Evolutionary conservation across 2,329 filamentous ascomycete species (phyloP).

Genomic region (Colletotrichum sublineola): DNA sequence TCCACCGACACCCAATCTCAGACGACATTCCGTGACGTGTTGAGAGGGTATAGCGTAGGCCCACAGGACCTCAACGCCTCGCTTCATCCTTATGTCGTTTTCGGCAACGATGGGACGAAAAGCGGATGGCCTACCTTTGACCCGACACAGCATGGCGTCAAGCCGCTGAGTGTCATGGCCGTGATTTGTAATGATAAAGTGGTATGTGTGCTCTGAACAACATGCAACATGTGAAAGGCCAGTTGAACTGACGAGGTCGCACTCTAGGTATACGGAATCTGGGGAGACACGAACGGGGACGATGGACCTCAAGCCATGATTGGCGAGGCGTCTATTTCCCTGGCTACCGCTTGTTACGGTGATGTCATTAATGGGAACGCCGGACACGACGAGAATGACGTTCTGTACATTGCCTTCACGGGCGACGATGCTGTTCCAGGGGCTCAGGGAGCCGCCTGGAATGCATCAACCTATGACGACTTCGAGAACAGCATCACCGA

Average conservation of each 20-base stretch:
- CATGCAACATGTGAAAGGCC: neutral
- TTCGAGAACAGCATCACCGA: conserved; percentile 67
- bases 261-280: conserved; percentile 67
- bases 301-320: conserved; percentile 61
- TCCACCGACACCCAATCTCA: conserved; percentile 59
- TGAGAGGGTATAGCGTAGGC: conserved; percentile 55
- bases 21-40: conserved; percentile 61
- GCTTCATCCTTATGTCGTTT: conserved; percentile 63
- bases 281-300: conserved; percentile 73
- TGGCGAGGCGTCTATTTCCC: conserved; percentile 69
- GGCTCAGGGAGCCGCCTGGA: conserved; percentile 66
- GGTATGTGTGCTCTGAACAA: conserved; percentile 42
- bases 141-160: conserved; percentile 53
- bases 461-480: conserved; percentile 59
- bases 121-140: conserved; percentile 51
- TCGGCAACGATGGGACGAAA: conserved; percentile 56
- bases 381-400: conserved; percentile 69
- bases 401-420: conserved; percentile 73
- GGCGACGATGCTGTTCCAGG: conserved; percentile 70
- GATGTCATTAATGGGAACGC: conserved; percentile 64
- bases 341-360: conserved; percentile 71
- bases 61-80: conserved; percentile 57
- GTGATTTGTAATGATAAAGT: conserved; percentile 62
- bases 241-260: neutral
- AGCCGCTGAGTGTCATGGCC: conserved; percentile 63